Percentiles rank a stretch among this genome's conserved stretches.
Conservation (phyloP, 768 basidiomycete species). For the Kwoniella sp. region DNA sequence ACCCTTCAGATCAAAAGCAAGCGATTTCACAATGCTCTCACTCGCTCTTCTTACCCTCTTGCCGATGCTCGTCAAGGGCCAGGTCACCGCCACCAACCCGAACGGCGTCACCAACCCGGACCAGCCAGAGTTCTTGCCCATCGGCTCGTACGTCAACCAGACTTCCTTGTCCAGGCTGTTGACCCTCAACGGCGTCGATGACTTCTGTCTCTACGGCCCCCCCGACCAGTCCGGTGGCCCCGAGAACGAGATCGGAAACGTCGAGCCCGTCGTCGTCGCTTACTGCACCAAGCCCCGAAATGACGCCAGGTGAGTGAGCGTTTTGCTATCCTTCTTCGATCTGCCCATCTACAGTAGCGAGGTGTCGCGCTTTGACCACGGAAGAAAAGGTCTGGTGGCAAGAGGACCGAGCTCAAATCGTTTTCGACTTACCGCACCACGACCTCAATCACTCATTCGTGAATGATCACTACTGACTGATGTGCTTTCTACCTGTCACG, state of each 20-base stretch:
- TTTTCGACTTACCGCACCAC: no score
- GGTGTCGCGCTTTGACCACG: conserved; percentile 1
- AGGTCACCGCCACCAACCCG: conserved; percentile 30
- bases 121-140: conserved; percentile 40
- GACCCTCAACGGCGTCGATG: conserved; percentile 53
- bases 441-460: no score
- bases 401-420: not conserved
- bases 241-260: conserved; percentile 53
- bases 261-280: conserved; percentile 55
- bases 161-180: conserved; percentile 51
- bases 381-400: not conserved
- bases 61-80: conserved; percentile 15
- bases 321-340: not conserved
- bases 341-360: no score
- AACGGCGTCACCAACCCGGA: conserved; percentile 51
- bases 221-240: conserved; percentile 36
- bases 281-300: conserved; percentile 59
- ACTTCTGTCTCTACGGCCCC: conserved; percentile 52
- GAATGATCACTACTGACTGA: no score
- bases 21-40: conserved; percentile 11
- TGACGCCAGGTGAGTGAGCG: conserved; percentile 48
- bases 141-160: conserved; percentile 53
- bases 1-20: no score
- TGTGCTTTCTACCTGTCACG: not conserved
- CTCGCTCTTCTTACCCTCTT: conserved; percentile 20